A percentile compares a stretch with the other conserved stretches of the same genome.
Conservation (phyloP, 108 stramenopile genomes). For the Tribonema minus region DNA sequence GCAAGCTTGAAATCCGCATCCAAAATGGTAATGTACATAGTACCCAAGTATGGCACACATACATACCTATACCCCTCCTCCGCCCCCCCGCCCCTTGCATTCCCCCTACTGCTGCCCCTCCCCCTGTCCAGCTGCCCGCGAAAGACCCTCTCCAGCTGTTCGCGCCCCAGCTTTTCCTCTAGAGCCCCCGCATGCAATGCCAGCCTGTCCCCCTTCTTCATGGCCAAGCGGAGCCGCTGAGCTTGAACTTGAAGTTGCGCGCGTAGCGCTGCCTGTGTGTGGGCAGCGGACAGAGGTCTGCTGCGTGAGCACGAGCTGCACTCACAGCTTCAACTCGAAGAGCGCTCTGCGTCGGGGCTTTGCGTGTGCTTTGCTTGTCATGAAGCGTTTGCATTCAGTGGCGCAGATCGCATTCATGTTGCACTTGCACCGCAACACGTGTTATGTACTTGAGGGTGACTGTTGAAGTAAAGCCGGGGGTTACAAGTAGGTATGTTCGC, state of each 20-base stretch:
- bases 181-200: neutral
- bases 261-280: neutral
- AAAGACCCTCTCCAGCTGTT: neutral
- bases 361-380: no score
- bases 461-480: no score
- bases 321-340: no score
- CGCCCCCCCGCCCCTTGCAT: neutral
- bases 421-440: no score
- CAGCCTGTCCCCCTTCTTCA: neutral
- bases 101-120: neutral
- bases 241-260: neutral
- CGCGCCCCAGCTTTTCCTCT: neutral
- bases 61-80: neutral
- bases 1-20: no score
- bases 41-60: neutral
- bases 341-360: no score
- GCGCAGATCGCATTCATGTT: no score
- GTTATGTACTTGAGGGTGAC: no score
- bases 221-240: neutral
- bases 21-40: neutral
- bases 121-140: neutral
- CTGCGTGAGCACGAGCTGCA: no score
- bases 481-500: no score
- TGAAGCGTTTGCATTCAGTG: no score
- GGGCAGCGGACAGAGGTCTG: neutral